Percentiles rank a stretch among this genome's conserved stretches.
Evolutionary conservation across 345 rosid genomes (phyloP).

Genomic region (Citrus medica): DNA sequence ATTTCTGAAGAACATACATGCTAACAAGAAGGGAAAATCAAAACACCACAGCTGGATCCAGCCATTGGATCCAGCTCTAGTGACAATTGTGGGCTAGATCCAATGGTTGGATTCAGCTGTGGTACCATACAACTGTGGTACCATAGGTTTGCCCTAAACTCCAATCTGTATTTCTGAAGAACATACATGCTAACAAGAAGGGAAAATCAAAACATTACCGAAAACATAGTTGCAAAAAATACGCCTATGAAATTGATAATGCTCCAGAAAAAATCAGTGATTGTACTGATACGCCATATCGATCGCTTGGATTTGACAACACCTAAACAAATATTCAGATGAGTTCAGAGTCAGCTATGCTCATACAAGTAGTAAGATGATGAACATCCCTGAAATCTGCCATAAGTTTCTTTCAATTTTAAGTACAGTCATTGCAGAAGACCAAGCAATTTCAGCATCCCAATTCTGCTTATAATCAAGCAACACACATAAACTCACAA

Average conservation of each 20-base stretch:
- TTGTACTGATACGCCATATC: conserved; percentile 62
- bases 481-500: neutral
- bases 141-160: too few relatives aligned
- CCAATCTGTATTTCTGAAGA: neutral
- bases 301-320: conserved; percentile 55
- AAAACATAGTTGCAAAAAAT: conserved; percentile 69
- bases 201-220: conserved; percentile 34
- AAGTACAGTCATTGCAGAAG: neutral
- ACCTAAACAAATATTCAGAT: conserved; percentile 26
- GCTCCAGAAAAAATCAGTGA: conserved; percentile 72
- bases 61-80: too few relatives aligned
- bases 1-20: neutral
- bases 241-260: conserved; percentile 54
- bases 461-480: neutral
- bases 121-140: too few relatives aligned
- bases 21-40: neutral
- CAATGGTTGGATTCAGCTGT: too few relatives aligned
- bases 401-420: neutral
- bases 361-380: neutral
- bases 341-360: neutral
- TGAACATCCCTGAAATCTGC: neutral
- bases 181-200: neutral
- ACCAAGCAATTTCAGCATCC: neutral
- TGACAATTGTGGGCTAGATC: too few relatives aligned
- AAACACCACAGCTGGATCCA: neutral